These are phyloP conservation scores for Penicillium alfredii DNA, from an alignment of 495 filamentous ascomycete genomes.

Conservation along the genomic window DNA sequence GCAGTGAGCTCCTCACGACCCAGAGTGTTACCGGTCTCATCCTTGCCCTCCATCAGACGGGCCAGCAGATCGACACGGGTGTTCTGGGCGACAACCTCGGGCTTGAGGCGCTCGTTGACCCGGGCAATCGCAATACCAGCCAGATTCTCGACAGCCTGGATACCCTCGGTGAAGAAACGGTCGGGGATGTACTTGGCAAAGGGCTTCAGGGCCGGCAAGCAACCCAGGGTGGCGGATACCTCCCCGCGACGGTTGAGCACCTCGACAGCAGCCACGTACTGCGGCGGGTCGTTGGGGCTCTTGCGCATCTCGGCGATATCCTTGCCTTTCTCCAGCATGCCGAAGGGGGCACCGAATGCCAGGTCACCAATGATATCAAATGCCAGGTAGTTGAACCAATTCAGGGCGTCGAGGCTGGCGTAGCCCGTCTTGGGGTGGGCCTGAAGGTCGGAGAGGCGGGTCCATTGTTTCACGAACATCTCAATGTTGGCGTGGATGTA, in stretches of 20 bases:
- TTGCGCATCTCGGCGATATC: slow-evolving; percentile 58
- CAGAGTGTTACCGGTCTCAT: slow-evolving; percentile 67
- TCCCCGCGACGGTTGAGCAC: slow-evolving; percentile 52
- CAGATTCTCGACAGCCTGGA: slow-evolving; percentile 45
- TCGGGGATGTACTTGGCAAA: slow-evolving; percentile 50
- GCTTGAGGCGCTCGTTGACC: slow-evolving; percentile 66
- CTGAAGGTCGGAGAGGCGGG: slow-evolving; percentile 43
- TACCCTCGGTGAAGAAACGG: slow-evolving; percentile 45
- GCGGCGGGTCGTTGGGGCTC: slow-evolving; percentile 34
- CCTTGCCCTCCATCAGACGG: slow-evolving; percentile 79
- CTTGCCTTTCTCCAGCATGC: slow-evolving; percentile 46
- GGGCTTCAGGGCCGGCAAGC: slow-evolving; percentile 40
- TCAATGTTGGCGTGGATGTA: slow-evolving; percentile 81
- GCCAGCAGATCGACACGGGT: slow-evolving; percentile 75
- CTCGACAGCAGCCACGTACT: slow-evolving; percentile 47
- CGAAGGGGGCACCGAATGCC: slow-evolving; percentile 50
- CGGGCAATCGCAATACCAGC: slow-evolving; percentile 69
- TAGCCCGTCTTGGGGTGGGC: slow-evolving; percentile 44
- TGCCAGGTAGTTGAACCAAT: slow-evolving; percentile 93
- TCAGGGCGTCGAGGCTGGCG: slow-evolving; percentile 65
- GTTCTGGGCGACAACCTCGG: slow-evolving; percentile 48
- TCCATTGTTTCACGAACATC: slow-evolving; percentile 68
- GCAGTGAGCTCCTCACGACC: slow-evolving; percentile 76
- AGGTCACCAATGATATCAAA: slow-evolving; percentile 82
- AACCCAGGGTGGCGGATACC: slow-evolving; percentile 47